A percentile compares a stretch with the other conserved stretches of the same genome.
Evolutionary conservation across 441 rosid genomes (phyloP).

Genomic region (Adansonia madagascariensis): DNA sequence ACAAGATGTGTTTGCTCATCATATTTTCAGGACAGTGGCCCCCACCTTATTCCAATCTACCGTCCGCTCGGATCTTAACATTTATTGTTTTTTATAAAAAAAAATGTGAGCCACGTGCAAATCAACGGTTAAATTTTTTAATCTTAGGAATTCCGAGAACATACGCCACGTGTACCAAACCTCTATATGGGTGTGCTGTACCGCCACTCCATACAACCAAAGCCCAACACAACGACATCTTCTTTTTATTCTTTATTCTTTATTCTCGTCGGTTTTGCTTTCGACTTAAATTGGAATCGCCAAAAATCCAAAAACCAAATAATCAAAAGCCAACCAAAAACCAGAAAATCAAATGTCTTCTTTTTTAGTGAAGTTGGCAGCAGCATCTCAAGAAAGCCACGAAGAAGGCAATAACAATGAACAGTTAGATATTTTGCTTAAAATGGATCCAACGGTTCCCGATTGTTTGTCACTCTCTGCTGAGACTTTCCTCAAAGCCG

Average conservation of each 20-base stretch:
- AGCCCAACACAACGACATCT: not conserved
- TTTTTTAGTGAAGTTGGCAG: conserved; percentile 37
- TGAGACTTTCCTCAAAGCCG: conserved; percentile 60
- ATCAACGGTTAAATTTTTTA: not conserved
- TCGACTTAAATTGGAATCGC: too few relatives aligned
- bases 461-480: conserved; percentile 36
- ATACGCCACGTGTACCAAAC: conserved; percentile 5
- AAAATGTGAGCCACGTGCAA: not conserved
- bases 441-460: conserved; percentile 40
- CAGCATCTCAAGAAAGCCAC: conserved; percentile 44
- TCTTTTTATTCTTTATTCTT: not conserved
- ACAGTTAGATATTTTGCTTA: conserved; percentile 34
- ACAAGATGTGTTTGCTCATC: not conserved
- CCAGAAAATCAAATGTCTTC: conserved; percentile 42
- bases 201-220: not conserved
- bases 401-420: conserved; percentile 35
- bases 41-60: not conserved
- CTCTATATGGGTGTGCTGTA: not conserved
- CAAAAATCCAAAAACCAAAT: not conserved
- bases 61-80: not conserved
- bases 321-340: not conserved
- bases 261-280: not conserved
- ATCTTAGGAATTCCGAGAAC: not conserved
- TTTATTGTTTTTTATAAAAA: not conserved
- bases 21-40: not conserved